Conservation (phyloP, 306 rosid genomes). For the Prinsepia uniflora region DNA sequence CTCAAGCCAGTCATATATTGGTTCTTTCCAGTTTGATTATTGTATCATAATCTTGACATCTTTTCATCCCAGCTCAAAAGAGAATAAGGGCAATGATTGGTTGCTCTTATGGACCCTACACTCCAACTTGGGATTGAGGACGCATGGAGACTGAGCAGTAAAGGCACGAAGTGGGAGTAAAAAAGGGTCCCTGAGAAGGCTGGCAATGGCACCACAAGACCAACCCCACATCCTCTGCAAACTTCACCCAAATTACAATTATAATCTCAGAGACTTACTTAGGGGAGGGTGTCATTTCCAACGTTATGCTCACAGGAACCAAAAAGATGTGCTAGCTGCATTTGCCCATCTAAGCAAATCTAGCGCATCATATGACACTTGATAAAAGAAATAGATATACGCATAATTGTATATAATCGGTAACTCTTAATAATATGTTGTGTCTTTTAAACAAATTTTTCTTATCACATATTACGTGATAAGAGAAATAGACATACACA, state of each 20-base stretch:
- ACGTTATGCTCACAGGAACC: constrained; percentile 5
- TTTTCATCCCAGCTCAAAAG: constrained; percentile 20
- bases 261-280: not conserved
- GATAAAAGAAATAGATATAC: too few species aligned
- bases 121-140: constrained; percentile 29
- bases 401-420: too few species aligned
- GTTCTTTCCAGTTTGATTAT: constrained; percentile 7
- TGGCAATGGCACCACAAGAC: constrained; percentile 26
- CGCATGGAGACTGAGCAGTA: constrained; percentile 29
- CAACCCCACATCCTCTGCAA: not conserved
- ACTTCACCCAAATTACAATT: not conserved
- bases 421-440: too few species aligned
- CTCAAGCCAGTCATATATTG: not conserved
- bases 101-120: constrained; percentile 24
- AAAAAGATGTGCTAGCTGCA: constrained; percentile 3
- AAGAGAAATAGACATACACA: too few species aligned
- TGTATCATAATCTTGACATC: constrained; percentile 8
- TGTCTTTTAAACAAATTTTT: too few species aligned
- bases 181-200: constrained; percentile 23
- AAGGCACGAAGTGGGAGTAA: constrained; percentile 21
- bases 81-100: constrained; percentile 25
- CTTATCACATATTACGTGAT: too few species aligned
- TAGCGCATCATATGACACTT: too few species aligned
- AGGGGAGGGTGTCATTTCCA: constrained; percentile 22
- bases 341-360: not conserved